Conservation (phyloP, 2,329 filamentous ascomycete species). For the Hysterium pulicare region DNA sequence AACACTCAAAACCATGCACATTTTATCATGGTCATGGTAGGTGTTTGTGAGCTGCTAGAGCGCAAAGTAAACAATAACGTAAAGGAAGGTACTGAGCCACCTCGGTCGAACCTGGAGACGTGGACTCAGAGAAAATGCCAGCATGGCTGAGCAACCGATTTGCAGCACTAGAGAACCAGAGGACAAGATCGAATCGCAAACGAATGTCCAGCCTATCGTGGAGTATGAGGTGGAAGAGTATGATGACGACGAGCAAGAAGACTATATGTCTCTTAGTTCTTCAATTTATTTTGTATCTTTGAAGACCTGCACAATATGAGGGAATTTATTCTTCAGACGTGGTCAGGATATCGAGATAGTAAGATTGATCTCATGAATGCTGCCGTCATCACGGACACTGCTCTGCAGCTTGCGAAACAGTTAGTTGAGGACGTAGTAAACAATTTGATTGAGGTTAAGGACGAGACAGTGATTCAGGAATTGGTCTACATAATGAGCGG, state of each 20-base stretch:
- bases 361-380: slow-evolving; percentile 4
- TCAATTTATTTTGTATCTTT: slow-evolving; percentile 1
- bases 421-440: neutral
- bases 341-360: neutral
- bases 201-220: neutral
- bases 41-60: neutral
- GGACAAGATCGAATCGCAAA: neutral
- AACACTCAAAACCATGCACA: neutral
- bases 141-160: neutral
- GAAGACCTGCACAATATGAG: slow-evolving; percentile 4
- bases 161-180: neutral
- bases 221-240: neutral
- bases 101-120: neutral
- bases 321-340: neutral
- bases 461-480: neutral
- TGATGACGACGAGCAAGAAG: neutral
- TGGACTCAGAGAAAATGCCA: neutral
- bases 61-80: neutral
- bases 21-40: neutral
- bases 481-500: too few species aligned
- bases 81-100: neutral
- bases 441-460: neutral
- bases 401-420: neutral
- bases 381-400: slow-evolving; percentile 1
- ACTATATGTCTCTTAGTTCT: neutral